These are phyloP conservation scores for Huntiella omanensis DNA, from an alignment of 2,329 filamentous ascomycete genomes.

Conservation along the genomic window DNA sequence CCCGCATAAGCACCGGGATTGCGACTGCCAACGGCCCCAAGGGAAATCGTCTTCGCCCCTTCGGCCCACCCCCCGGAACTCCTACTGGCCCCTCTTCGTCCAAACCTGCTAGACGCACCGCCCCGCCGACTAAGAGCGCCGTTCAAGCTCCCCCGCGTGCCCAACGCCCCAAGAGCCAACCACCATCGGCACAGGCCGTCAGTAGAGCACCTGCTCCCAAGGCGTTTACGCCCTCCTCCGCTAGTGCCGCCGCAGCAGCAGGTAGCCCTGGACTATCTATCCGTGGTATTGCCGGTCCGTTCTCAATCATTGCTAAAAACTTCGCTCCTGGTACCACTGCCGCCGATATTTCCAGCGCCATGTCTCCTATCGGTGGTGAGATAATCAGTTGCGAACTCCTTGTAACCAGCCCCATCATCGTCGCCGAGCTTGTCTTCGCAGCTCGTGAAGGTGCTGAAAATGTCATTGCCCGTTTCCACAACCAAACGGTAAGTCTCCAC, in stretches of 20 bases:
- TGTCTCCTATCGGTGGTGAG: conserved; percentile 55
- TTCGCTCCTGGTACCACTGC: conserved; percentile 67
- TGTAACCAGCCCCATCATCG: conserved; percentile 49
- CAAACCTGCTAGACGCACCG: no score
- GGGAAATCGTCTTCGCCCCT: conserved; percentile 1
- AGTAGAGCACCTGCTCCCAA: not conserved
- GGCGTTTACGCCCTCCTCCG: no score
- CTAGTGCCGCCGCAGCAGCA: not conserved
- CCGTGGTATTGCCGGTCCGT: conserved; percentile 53
- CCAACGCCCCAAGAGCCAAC: not conserved
- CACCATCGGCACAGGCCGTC: not conserved
- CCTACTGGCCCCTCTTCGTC: not conserved
- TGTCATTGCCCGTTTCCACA: conserved; percentile 59
- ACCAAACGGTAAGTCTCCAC: conserved; percentile 43
- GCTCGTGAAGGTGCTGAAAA: conserved; percentile 54
- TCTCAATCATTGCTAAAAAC: conserved; percentile 58
- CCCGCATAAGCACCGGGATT: conserved; percentile 7
- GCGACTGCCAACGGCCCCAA: conserved; percentile 7
- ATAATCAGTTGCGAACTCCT: conserved; percentile 49
- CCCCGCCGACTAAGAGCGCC: not conserved
- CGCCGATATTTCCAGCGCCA: conserved; percentile 65
- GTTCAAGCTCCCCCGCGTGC: not conserved
- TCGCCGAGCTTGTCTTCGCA: conserved; percentile 60
- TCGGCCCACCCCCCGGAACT: not conserved
- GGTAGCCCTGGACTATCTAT: conserved; percentile 39